Conservation (phyloP, 495 filamentous ascomycete genomes). For the Podospora bellae-mahoneyi region DNA sequence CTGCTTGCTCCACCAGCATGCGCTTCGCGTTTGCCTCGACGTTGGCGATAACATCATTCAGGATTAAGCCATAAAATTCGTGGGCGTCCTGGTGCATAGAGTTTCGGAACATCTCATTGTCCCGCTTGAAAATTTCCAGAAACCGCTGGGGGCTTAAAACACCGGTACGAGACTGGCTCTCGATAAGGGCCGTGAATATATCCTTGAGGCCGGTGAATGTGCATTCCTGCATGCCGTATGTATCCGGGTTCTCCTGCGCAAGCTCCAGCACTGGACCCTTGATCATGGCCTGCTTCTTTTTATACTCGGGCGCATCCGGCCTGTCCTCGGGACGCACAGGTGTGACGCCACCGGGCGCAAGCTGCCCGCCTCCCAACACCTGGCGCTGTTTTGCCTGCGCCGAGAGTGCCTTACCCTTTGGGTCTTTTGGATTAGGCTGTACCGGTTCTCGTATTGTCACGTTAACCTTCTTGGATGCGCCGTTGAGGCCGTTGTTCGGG, state of each 20-base stretch:
- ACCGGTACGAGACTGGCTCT: slow-evolving; percentile 75
- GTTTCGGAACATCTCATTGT: slow-evolving; percentile 96
- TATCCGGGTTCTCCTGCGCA: slow-evolving; percentile 67
- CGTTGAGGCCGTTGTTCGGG: slow-evolving; percentile 46
- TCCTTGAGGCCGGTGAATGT: slow-evolving; percentile 93
- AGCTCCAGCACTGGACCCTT: slow-evolving; percentile 80
- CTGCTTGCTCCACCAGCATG: slow-evolving; percentile 48
- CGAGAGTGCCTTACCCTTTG: slow-evolving; percentile 39
- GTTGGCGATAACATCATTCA: slow-evolving; percentile 95
- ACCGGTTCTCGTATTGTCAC: slow-evolving; percentile 48
- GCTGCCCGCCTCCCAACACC: slow-evolving; percentile 41
- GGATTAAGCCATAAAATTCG: slow-evolving; percentile 88
- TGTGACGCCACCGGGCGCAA: slow-evolving; percentile 33
- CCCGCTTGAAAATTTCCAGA: slow-evolving; percentile 83
- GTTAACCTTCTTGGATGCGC: slow-evolving; percentile 43
- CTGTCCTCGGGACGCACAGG: slow-evolving; percentile 59
- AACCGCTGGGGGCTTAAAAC: slow-evolving; percentile 93
- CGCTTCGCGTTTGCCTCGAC: slow-evolving; percentile 77
- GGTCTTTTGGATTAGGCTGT: slow-evolving; percentile 37
- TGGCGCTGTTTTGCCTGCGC: slow-evolving; percentile 43
- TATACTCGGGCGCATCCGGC: slow-evolving; percentile 87
- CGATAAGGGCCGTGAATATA: slow-evolving; percentile 89
- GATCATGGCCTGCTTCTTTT: slow-evolving; percentile 90
- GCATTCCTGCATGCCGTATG: slow-evolving; percentile 91
- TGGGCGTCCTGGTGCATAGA: slow-evolving; percentile 98